Base-by-base conservation (phyloP, 768 basidiomycete genomes). In the Trametes cinnabarina region DNA sequence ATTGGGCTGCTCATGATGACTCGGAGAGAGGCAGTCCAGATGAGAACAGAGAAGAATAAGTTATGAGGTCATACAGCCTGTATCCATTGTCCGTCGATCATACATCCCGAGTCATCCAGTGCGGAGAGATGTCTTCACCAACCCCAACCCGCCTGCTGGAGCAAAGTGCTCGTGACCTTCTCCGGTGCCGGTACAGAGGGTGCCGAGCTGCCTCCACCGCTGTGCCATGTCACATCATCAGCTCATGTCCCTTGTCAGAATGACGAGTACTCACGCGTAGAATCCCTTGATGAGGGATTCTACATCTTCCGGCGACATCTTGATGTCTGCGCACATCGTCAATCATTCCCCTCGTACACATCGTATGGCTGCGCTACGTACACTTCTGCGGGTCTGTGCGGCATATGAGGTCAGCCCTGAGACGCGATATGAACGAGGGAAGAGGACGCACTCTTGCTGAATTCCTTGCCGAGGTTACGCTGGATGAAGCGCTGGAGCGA, bases 391-490 rank as follows among this genome's bases (percentile, higher is more conserved):
- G 85, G 71, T 88, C 86, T 88, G 46, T 15, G 22, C 25, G 23
- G 12, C 25, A 28, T 4, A n/a, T 5, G 1, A 7, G 54, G 47
- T 59, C 51, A 53, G 65, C 19, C 15, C 4, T 22, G 17, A 55
- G 44, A 52, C 22, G 2, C 17, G 6, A 3, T 25, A 1, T 25
- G 20, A 19, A 22, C 42, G 35, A 25, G 30, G 47, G 19, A 30
- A 46, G 34, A 19, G 12, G 2, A 75, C 82, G 66, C 62, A 92
- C 92, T 90, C 75, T 88, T 90, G 69, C 90, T 91, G 64, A 92
- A 90, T 62, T 92, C 90, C 69, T 88, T 91, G 41, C 90, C 90
- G 35, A 78, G 79, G 65, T 88, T 84, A 69, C 85, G 87, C 71
- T 88, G 85, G 60, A 80, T 81, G 66, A 93, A 92, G 55, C 85